Evolutionary conservation across 2,329 filamentous ascomycete species (phyloP).

Genomic region (Apiospora hydei): DNA sequence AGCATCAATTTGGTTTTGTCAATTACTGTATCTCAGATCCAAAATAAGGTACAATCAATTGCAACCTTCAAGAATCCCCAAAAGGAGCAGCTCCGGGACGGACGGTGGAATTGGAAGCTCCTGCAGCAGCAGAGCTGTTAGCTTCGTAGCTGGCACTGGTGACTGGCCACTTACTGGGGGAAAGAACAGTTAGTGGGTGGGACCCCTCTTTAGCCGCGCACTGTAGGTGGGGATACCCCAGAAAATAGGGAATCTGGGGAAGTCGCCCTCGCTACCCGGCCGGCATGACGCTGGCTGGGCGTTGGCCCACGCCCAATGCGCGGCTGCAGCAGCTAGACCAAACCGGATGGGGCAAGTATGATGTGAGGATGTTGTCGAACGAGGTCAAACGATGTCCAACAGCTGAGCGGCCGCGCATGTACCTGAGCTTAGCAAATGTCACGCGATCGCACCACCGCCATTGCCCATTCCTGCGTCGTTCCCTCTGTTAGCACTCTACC

Average conservation of each 20-base stretch:
- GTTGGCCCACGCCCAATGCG: background rate
- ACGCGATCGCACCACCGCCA: slow-evolving; percentile 14
- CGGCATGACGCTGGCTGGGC: slow-evolving; percentile 6
- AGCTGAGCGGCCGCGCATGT: slow-evolving; percentile 22
- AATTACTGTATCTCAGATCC: slow-evolving; percentile 1
- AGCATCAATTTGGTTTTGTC: background rate
- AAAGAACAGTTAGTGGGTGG: background rate
- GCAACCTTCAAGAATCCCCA: background rate
- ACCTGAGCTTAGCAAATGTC: slow-evolving; percentile 13
- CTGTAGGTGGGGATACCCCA: slow-evolving; percentile 23
- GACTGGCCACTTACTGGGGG: background rate
- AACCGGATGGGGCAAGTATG: slow-evolving; percentile 20
- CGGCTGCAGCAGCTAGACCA: background rate
- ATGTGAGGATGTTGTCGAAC: slow-evolving; percentile 23
- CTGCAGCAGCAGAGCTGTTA: background rate
- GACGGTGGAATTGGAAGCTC: background rate
- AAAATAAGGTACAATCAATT: slow-evolving; percentile 15
- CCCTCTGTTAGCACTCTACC: slow-evolving; percentile 8
- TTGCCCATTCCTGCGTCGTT: background rate
- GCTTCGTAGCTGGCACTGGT: background rate
- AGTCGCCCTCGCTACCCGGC: background rate
- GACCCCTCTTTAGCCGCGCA: slow-evolving; percentile 16
- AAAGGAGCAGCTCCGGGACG: background rate
- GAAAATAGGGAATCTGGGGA: slow-evolving; percentile 25
- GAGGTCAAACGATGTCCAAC: slow-evolving; percentile 25